Percentiles rank a stretch among this genome's conserved stretches.
phyloP scores from a whole-genome alignment of 148 eudicot genomes.

The Fagopyrum esculentum region DNA sequence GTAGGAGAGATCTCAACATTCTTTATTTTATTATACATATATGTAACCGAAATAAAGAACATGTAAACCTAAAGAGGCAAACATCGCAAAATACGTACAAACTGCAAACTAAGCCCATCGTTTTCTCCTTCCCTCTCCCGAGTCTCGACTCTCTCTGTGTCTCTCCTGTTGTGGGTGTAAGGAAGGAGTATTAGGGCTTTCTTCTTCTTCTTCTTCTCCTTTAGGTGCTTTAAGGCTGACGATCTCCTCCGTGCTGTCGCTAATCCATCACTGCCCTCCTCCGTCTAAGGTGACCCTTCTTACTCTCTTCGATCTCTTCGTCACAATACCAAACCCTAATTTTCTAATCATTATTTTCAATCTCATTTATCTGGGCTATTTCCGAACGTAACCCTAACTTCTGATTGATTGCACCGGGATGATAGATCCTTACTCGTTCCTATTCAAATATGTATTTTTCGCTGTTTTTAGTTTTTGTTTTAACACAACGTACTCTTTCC shows the following conservation, averaged over 20 bases:
- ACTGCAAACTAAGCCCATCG: neutral
- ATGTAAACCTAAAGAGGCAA: conserved; percentile 2
- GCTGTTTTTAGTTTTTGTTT: neutral
- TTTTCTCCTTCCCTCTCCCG: conserved; percentile 21
- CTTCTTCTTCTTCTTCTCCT: neutral
- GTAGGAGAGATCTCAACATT: neutral
- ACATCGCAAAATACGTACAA: conserved; percentile 4
- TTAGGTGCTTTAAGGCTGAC: conserved; percentile 10
- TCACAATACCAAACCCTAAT: conserved; percentile 1
- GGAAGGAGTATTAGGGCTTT: conserved; percentile 12
- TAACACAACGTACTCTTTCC: neutral
- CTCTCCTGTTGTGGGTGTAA: conserved; percentile 1
- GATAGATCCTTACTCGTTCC: neutral
- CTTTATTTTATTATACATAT: too few species aligned
- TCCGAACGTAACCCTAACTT: neutral
- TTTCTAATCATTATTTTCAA: neutral
- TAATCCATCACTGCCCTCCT: conserved; percentile 6
- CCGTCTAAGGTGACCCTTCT: conserved; percentile 6
- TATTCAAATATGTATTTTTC: neutral
- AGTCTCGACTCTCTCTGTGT: neutral
- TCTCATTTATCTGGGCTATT: neutral
- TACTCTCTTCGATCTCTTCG: neutral
- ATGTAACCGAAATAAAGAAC: neutral
- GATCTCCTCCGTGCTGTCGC: neutral
- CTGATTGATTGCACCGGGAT: neutral